Conservation (phyloP, 441 rosid species). For the Lagerstroemia fauriei region DNA sequence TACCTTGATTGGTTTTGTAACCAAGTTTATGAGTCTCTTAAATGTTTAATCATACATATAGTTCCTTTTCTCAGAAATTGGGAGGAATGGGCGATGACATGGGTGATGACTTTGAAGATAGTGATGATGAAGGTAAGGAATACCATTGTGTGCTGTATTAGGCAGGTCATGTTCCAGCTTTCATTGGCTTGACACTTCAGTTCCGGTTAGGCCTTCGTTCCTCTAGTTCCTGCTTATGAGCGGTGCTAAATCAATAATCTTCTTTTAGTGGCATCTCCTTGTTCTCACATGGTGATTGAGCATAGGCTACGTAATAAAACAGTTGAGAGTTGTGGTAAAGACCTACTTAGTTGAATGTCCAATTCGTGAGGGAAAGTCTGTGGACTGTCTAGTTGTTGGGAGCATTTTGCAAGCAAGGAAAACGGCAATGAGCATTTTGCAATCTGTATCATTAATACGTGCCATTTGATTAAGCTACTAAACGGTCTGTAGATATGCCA, state of each 20-base stretch:
- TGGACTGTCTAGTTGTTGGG: too few relatives aligned
- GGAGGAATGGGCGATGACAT: slow-evolving; percentile 42
- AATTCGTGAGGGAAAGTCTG: too few relatives aligned
- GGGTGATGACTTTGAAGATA: slow-evolving; percentile 65
- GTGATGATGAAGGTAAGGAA: slow-evolving; percentile 79
- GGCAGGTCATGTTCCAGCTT: neutral
- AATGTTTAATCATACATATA: neutral
- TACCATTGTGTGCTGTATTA: neutral
- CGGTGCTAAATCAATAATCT: neutral
- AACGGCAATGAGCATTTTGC: too few relatives aligned
- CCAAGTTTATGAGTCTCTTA: neutral
- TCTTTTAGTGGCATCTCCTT: neutral
- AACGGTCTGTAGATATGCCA: neutral
- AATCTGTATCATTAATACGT: too few relatives aligned
- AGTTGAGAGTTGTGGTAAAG: too few relatives aligned
- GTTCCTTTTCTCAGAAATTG: slow-evolving; percentile 40
- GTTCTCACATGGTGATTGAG: neutral
- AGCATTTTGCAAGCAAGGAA: too few relatives aligned
- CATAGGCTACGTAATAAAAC: neutral
- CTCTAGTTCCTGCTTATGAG: neutral
- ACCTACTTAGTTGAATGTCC: too few relatives aligned
- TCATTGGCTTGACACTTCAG: neutral
- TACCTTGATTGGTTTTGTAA: neutral
- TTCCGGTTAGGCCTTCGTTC: neutral
- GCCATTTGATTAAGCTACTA: too few relatives aligned